Base-by-base conservation (phyloP, 768 basidiomycete species). In the Tubosaeta sp. region DNA sequence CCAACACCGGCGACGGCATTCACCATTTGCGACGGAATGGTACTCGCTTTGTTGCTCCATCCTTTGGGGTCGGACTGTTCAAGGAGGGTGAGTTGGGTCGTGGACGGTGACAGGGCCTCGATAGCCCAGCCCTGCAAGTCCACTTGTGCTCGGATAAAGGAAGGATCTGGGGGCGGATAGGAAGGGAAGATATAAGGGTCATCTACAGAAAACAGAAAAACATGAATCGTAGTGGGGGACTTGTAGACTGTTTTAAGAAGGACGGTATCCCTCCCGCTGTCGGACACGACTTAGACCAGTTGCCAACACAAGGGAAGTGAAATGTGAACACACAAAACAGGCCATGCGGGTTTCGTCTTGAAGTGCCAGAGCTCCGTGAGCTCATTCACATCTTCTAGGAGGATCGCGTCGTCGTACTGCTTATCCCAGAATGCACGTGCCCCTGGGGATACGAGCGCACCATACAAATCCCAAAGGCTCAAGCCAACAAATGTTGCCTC, bases 121-220 rank as follows among this genome's bases (percentile, higher is more conserved):
- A 99, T 93, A 1, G 95, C 91, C 91, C 95, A 98, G 43, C 95
- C 97, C 72, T 93, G 94, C n/a, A 99, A 75, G 65, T 97, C 94
- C n/a, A 95, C 86, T 67, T 98, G 95, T 0, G 91, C 91, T 7
- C 95, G 87, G 55, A 97, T 95, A 46, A 88, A 79, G 58, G 81
- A 87, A 0, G 88, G 84, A 45, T 89, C 91, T 1, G 71, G 74
- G 11, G 74, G 74, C 43, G 79, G 91, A 56, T 82, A 79, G 55
- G 76, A 79, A 0, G 91, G 86, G 69, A 97, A 97, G 13, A 97
- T 77, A 50, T 88, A 83, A 47, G 81, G 81, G 59, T 97, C 92
- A 58, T 97, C 93, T 0, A 85, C 89, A 4, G 95, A 97, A 71
- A 97, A 97, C 2, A 88, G 85, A 68, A 98, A 97, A 17, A 98